phyloP scores from a whole-genome alignment of 1,284 basidiomycete genomes.

The Papiliotrema nemorosa region DNA sequence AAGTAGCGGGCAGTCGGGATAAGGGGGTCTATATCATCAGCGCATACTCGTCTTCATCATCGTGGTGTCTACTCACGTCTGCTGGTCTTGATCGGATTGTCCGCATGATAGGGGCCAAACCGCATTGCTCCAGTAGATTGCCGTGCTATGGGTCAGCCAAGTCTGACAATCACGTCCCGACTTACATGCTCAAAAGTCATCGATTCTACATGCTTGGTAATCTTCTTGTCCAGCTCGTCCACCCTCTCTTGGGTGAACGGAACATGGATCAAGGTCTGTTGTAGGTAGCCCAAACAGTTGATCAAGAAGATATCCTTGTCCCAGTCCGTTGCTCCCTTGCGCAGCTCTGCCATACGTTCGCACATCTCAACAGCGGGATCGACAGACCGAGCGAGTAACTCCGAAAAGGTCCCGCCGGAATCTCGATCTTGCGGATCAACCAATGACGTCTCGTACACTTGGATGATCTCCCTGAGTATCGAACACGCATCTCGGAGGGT shows the following conservation, averaged over 20 bases:
- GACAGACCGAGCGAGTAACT: constrained; percentile 73
- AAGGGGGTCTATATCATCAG: constrained; percentile 56
- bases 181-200: constrained; percentile 80
- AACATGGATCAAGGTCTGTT: constrained; percentile 70
- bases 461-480: constrained; percentile 79
- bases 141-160: constrained; percentile 57
- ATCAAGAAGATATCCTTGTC: constrained; percentile 75
- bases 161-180: constrained; percentile 9
- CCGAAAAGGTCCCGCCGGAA: constrained; percentile 56
- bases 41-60: not conserved
- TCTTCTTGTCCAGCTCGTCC: constrained; percentile 58
- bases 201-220: constrained; percentile 61
- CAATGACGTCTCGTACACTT: constrained; percentile 78
- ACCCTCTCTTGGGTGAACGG: constrained; percentile 67
- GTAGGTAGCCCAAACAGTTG: constrained; percentile 76
- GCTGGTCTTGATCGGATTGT: constrained; percentile 58
- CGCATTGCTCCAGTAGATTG: constrained; percentile 68
- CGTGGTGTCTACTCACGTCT: constrained; percentile 52
- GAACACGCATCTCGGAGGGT: constrained; percentile 75
- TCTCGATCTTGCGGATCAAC: constrained; percentile 52
- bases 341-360: constrained; percentile 61
- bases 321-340: constrained; percentile 60
- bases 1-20: constrained; percentile 44
- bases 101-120: constrained; percentile 63
- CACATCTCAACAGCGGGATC: constrained; percentile 80